Conservation (phyloP, 2,329 filamentous ascomycete species). For the Truncatella angustata region DNA sequence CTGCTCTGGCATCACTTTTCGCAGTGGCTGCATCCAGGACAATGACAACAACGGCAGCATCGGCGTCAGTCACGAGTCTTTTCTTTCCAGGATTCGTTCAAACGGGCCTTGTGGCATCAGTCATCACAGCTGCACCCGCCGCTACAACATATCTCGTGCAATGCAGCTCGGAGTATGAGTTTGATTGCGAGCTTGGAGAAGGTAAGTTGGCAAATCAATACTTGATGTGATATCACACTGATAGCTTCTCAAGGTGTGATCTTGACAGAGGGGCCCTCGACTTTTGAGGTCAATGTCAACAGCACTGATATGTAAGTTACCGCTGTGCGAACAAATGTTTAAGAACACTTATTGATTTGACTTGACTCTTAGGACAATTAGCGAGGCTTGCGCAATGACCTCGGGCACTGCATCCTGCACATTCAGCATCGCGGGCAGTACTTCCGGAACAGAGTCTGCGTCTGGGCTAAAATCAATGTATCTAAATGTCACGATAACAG, state of each 20-base stretch:
- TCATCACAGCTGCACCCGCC: constrained; percentile 6
- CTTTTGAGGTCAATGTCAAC: background rate
- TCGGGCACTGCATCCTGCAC: constrained; percentile 1
- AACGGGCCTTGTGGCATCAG: constrained; percentile 1
- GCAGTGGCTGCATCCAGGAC: background rate
- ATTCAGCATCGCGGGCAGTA: background rate
- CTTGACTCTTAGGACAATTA: background rate
- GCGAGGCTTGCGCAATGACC: constrained; percentile 2
- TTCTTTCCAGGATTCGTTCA: constrained; percentile 7
- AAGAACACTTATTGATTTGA: background rate
- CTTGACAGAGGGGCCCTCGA: constrained; percentile 4
- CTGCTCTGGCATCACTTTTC: background rate
- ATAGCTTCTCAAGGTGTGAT: background rate
- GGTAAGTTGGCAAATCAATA: background rate
- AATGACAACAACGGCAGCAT: background rate
- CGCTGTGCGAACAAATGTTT: background rate
- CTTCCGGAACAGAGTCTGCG: background rate
- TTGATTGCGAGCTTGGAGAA: background rate
- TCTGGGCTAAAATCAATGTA: background rate
- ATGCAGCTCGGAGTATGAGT: background rate
- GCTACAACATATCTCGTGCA: constrained; percentile 6
- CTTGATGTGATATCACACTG: too few relatives aligned
- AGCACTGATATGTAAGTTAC: constrained; percentile 3
- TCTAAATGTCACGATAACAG: constrained; percentile 6
- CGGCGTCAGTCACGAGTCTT: background rate